Conservation (phyloP, 2,329 filamentous ascomycete genomes). For the Talaromyces sp. region DNA sequence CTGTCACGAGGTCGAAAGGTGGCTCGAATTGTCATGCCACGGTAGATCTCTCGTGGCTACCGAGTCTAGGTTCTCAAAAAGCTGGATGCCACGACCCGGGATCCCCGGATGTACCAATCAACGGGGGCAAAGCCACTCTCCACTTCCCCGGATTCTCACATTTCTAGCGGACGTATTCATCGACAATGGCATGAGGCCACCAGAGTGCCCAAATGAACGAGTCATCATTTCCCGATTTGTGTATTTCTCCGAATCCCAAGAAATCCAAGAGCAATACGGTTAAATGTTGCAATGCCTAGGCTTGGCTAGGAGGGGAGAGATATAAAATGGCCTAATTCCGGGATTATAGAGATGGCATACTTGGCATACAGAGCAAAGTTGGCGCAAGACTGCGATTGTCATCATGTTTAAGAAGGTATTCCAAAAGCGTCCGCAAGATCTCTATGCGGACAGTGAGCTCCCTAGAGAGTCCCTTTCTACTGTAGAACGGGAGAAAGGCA, state of each 20-base stretch:
- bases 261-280: constrained; percentile 1
- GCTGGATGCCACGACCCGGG: constrained; percentile 3
- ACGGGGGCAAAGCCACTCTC: constrained; percentile 4
- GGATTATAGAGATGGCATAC: background rate
- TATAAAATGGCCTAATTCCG: background rate
- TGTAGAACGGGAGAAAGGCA: constrained; percentile 22
- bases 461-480: constrained; percentile 23
- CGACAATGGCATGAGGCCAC: background rate
- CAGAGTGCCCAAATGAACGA: constrained; percentile 15
- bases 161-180: constrained; percentile 4
- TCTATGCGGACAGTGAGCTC: constrained; percentile 5
- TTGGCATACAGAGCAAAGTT: background rate
- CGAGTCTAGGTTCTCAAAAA: constrained; percentile 12
- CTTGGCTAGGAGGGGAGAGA: background rate
- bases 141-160: constrained; percentile 22
- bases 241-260: background rate
- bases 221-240: constrained; percentile 21
- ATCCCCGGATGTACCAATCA: constrained; percentile 1
- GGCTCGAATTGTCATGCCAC: constrained; percentile 11
- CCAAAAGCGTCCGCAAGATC: constrained; percentile 18
- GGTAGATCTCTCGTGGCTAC: constrained; percentile 1
- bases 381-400: background rate
- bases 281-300: background rate
- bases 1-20: constrained; percentile 10
- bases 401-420: constrained; percentile 22